phyloP scores from a whole-genome alignment of 2,329 filamentous ascomycete species.

The Lachnellula cervina region DNA sequence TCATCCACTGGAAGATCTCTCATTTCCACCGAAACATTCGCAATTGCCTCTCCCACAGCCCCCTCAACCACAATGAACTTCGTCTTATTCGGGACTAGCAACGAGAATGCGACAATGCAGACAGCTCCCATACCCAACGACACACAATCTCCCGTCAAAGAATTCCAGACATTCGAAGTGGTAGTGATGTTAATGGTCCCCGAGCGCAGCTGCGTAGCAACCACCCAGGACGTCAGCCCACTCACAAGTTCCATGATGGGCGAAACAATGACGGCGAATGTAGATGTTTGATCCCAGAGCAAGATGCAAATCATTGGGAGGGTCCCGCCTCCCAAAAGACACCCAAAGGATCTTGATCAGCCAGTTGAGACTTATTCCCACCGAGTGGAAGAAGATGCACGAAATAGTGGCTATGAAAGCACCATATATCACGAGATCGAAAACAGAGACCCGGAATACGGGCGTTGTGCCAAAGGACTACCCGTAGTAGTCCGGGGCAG shows the following conservation, averaged over 20 bases:
- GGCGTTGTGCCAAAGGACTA: neutral
- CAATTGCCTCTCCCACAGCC: neutral
- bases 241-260: neutral
- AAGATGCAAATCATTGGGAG: neutral
- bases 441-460: neutral
- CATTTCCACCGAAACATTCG: neutral
- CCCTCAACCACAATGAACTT: neutral
- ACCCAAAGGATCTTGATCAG: slow-evolving; percentile 1
- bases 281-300: neutral
- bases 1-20: neutral
- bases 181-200: neutral
- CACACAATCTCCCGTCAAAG: neutral
- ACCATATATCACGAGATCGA: neutral
- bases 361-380: slow-evolving; percentile 2
- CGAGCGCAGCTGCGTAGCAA: neutral
- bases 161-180: neutral
- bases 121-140: neutral
- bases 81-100: neutral
- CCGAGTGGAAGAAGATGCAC: slow-evolving; percentile 2
- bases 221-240: neutral
- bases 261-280: neutral
- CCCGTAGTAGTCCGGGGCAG: too few species aligned
- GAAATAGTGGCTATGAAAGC: neutral
- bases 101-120: neutral
- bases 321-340: neutral